Evolutionary conservation across 768 basidiomycete species (phyloP).

Genomic region (Serendipita sp.): DNA sequence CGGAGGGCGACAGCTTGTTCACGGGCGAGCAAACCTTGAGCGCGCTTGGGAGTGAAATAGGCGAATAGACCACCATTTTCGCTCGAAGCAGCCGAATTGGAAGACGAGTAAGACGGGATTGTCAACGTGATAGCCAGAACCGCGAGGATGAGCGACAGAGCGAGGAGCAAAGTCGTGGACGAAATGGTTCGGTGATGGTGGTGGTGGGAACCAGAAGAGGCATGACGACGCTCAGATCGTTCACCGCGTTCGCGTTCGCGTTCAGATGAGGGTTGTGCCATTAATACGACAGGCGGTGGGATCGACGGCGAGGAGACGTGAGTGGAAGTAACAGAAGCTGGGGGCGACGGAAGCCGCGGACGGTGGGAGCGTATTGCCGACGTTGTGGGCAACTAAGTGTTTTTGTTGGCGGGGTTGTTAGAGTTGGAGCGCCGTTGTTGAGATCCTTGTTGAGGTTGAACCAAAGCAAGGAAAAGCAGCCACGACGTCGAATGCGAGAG

Average conservation of each 20-base stretch:
- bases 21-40: slow-evolving; percentile 61
- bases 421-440: too few species aligned
- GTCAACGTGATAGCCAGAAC: slow-evolving; percentile 87
- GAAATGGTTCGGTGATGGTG: slow-evolving; percentile 77
- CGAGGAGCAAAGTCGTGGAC: slow-evolving; percentile 73
- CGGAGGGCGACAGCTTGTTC: slow-evolving; percentile 56
- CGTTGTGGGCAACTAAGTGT: neutral
- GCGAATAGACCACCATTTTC: slow-evolving; percentile 42
- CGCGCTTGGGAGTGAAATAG: slow-evolving; percentile 66
- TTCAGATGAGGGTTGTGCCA: slow-evolving; percentile 67
- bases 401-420: neutral
- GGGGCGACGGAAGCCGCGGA: slow-evolving; percentile 4
- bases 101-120: slow-evolving; percentile 41
- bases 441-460: too few species aligned
- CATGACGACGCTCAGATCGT: slow-evolving; percentile 16
- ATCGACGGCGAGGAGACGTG: slow-evolving; percentile 43
- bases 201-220: slow-evolving; percentile 26
- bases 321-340: slow-evolving; percentile 40
- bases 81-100: slow-evolving; percentile 15
- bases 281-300: slow-evolving; percentile 70
- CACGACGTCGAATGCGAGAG: too few species aligned
- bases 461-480: too few species aligned
- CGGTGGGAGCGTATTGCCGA: neutral
- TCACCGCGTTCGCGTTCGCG: slow-evolving; percentile 30
- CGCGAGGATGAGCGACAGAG: slow-evolving; percentile 70